Evolutionary conservation across 768 basidiomycete genomes (phyloP).

Genomic region (Dentipellis sp.): DNA sequence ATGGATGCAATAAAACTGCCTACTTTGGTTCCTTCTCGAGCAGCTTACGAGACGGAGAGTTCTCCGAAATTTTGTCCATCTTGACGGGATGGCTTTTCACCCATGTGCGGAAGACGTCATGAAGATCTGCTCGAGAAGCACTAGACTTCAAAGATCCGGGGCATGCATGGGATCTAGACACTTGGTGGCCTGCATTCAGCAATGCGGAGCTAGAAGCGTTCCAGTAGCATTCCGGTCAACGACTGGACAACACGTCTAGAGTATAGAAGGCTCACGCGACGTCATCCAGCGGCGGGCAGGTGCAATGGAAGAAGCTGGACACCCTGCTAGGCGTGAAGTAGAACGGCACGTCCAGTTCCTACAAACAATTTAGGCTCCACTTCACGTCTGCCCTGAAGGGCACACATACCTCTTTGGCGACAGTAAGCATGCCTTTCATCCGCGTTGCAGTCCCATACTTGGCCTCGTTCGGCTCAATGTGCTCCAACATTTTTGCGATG

Average conservation of each 20-base stretch:
- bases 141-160: conserved; percentile 89
- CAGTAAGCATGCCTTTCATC: conserved; percentile 93
- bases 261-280: conserved; percentile 48
- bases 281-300: conserved; percentile 65
- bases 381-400: not conserved
- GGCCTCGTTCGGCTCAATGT: conserved; percentile 51
- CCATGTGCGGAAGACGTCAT: conserved; percentile 83
- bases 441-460: conserved; percentile 72
- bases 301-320: conserved; percentile 74
- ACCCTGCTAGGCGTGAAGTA: conserved; percentile 83
- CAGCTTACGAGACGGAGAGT: conserved; percentile 60
- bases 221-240: too few relatives aligned
- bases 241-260: not conserved
- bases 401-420: conserved; percentile 70
- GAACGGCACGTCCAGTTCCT: conserved; percentile 76
- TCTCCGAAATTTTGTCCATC: conserved; percentile 70
- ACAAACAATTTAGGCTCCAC: not conserved
- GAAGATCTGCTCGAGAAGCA: conserved; percentile 59
- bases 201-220: conserved; percentile 71
- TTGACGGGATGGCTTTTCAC: conserved; percentile 76
- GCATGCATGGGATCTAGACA: conserved; percentile 87
- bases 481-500: conserved; percentile 61
- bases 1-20: conserved; percentile 14
- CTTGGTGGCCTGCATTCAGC: conserved; percentile 71
- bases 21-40: conserved; percentile 64